Evolutionary conservation across 2,329 filamentous ascomycete genomes (phyloP), one percentile per base, ranked within the genome.

Genomic region (Colletotrichum cordylinicola): DNA sequence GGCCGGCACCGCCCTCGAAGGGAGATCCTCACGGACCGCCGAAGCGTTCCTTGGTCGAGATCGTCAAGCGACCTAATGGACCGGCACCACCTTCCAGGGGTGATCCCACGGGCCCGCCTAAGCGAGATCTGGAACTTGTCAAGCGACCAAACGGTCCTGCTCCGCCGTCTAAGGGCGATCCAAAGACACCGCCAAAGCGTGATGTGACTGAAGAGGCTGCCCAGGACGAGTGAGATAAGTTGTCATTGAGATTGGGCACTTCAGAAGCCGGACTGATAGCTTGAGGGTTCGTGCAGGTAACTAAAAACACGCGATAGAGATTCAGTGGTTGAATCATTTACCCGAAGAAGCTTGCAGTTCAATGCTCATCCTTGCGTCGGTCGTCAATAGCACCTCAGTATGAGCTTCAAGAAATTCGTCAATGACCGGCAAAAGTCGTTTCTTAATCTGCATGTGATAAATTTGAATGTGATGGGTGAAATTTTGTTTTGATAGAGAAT

Each of bases 121-220:
- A 67, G 31, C 29, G 43, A 56, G 65, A 27, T 43, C 21, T 56
- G 8, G 65, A 31, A 21, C 43, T 67, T 27, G 52, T 68, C 29
- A 68, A 68, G 33, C 24, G 66, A n/a, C 52, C 66, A 9, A 68
- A 68, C 33, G 66, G 52, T 4, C 52, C 66, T 7, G 48, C 66
- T 5, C 66, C 66, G 21, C 52, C 52, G 4, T 69, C 66, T 18
- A 60, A 39, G 35, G 67, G 67, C 12, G 67, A 61, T 15, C 67
- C 67, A 10, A 9, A 12, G 4, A 24, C 15, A 4, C 67, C 67
- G 7, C 35, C 55, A 13, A 60, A 21, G 31, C n/a, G n/a, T 8
- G 43, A 52, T 21, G 10, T 52, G 43, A 52, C 6, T 52, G 43
- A 52, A 8, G 43, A 52, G n/a, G n/a, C 43, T 13, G 18, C 43